Evolutionary conservation across 331 rosid genomes (phyloP), one percentile per base, ranked within the genome.

Genomic region (Arachis monticola): DNA sequence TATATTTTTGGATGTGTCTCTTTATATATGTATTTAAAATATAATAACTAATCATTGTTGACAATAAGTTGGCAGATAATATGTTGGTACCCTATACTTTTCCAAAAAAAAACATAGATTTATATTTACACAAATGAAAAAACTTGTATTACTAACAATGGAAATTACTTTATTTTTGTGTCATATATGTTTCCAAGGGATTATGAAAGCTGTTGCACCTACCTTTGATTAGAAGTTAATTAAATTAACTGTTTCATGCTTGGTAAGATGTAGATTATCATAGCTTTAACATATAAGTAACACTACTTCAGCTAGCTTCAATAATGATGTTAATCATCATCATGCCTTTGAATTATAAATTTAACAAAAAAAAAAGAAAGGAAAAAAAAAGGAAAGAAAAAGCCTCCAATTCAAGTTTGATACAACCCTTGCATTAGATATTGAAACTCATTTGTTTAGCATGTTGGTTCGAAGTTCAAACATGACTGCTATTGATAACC

Each of bases 171-270:
- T 22, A 22, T 22, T 22, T 22, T 22, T 22, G 27, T 22, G 27
- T 22, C 27, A 22, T 22, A 22, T 22, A 22, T 22, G 27, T 22
- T 22, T 22, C 27, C 27, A 27, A 64, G 30, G 59, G 27, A 61
- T 38, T 64, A 59, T 11, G 10, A 57, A 17, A 35, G 40, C 40
- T 35, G 40, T 35, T 35, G 40, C 3, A 32, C 6, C 31, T 14
- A 2, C 47, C 93, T 82, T 86, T 60, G 75, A 85, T 79, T 35
- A 35, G 40, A 82, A 64, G 72, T 82, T 35, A 87, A 88, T 48
- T 72, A 22, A 87, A 77, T 68, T 71, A 81, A 81, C 5, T 22
- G 7, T 38, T 8, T 55, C 57, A 35, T 59, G 59, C 55, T 22
- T 6, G 79, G 73, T 80, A 69, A 65, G 74, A 61, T 40, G 79